Evolutionary conservation across 805 yeast genomes (phyloP).

Genomic region (Nakazawaea peltata): DNA sequence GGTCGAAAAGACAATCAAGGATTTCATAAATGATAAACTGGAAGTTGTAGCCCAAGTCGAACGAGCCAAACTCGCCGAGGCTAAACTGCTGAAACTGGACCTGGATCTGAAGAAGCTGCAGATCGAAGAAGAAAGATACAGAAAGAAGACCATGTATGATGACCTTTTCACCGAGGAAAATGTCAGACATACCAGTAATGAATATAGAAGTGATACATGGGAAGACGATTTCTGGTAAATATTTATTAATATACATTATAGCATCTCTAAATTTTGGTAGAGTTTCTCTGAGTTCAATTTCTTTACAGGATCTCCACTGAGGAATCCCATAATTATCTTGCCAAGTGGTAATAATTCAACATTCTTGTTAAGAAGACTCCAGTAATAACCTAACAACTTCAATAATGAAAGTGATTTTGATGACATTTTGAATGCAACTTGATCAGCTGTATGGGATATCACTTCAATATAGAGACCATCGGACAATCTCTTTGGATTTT

Average conservation of each 20-base stretch:
- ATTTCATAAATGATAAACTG: slow-evolving; percentile 28
- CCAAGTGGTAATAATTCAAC: slow-evolving; percentile 4
- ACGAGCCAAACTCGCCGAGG: slow-evolving; percentile 18
- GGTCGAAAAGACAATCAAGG: slow-evolving; percentile 39
- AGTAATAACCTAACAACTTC: slow-evolving; percentile 21
- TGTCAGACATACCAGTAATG: slow-evolving; percentile 34
- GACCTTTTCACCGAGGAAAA: slow-evolving; percentile 41
- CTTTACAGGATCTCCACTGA: slow-evolving; percentile 1
- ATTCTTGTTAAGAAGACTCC: slow-evolving; percentile 22
- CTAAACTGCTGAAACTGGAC: slow-evolving; percentile 19
- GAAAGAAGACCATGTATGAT: slow-evolving; percentile 34
- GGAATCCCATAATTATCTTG: background rate
- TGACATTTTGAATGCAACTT: slow-evolving; percentile 14
- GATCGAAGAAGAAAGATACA: slow-evolving; percentile 30
- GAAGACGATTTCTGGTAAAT: slow-evolving; percentile 49
- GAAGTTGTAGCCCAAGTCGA: slow-evolving; percentile 27
- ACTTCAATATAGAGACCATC: slow-evolving; percentile 37
- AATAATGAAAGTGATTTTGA: slow-evolving; percentile 19
- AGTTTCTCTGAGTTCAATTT: slow-evolving; percentile 3
- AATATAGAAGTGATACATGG: slow-evolving; percentile 41
- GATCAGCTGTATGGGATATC: background rate
- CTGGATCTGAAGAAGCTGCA: slow-evolving; percentile 26
- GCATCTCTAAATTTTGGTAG: slow-evolving; percentile 4
- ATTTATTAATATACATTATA: background rate
- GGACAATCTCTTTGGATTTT: slow-evolving; percentile 62